Evolutionary conservation across 176 grass and related monocot genomes (phyloP), one percentile per base, ranked within the genome.

Genomic region (Thalia dealbata): DNA sequence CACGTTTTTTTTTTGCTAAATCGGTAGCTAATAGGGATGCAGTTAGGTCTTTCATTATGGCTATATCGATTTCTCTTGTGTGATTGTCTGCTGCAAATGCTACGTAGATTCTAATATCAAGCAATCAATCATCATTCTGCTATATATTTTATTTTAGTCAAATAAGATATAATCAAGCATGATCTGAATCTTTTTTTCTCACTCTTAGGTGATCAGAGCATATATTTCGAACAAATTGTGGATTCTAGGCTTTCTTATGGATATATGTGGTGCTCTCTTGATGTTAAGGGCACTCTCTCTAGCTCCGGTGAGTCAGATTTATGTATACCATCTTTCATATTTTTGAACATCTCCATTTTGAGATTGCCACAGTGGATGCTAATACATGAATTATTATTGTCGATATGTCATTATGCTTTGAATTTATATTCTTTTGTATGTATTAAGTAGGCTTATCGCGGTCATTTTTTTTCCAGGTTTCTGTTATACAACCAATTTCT

Each of bases 401-500:
- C 3, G 21, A n/a, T 25, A 61, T 61, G 7, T 25, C 23, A 28
- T 5, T 26, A 25, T 28, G 25, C 61, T 24, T 13, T 11, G 41
- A 22, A 21, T 25, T 67, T 3, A 38, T 19, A 22, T 63, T 27
- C 26, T 63, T 23, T 27, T 30, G 23, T 28, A 67, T 6, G 10
- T 16, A 42, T 41, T n/a, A 41, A 27, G 19, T 50, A 71, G 38
- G 22, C 1, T 50, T 16, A 18, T 52, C 28, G 3, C 54, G n/a
- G 19, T 72, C 62, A 25, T 74, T 52, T 73, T 56, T 7, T 60
- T 73, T 56, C 9, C 83, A 99, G 95, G 95, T 99, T 41, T 99
- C 95, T 32, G 85, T 99, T 13, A 91, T 99, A 79, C 95, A 99
- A 79, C 95, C 95, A 2, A 85, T 99, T 81, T 85, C 95, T 0